Percentiles rank a stretch among this genome's conserved stretches.
Evolutionary conservation across 2,329 filamentous ascomycete genomes (phyloP).

Genomic region (Fusarium xylarioides): DNA sequence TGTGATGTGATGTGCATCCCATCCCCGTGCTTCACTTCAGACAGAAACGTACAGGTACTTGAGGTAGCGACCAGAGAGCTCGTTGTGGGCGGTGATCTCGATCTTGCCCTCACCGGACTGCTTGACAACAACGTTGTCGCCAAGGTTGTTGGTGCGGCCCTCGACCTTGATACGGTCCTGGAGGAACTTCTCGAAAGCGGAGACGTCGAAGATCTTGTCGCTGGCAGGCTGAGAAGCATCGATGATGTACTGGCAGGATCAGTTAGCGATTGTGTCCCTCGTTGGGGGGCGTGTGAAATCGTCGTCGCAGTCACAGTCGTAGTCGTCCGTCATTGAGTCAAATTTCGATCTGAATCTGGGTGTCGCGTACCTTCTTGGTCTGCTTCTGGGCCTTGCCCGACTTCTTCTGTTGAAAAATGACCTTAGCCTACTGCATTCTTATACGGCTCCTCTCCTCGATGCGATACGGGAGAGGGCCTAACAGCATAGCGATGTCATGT

Average conservation of each 20-base stretch:
- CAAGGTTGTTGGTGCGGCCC: conserved; percentile 97
- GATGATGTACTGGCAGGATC: conserved; percentile 84
- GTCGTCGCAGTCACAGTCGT: not conserved
- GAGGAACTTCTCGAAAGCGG: conserved; percentile 99
- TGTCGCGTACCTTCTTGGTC: conserved; percentile 78
- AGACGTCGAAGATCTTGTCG: conserved; percentile 99
- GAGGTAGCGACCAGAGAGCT: conserved; percentile 98
- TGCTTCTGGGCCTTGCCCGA: conserved; percentile 77
- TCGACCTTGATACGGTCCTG: conserved; percentile 99
- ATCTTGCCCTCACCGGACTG: conserved; percentile 97
- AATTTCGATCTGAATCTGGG: not conserved
- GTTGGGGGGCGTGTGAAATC: not conserved
- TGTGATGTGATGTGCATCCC: too few species aligned
- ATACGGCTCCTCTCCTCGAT: conserved; percentile 33
- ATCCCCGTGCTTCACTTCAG: not conserved
- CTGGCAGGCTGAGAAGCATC: conserved; percentile 97
- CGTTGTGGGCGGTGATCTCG: conserved; percentile 96
- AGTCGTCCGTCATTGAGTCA: not conserved
- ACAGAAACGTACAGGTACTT: conserved; percentile 89
- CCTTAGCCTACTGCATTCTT: conserved; percentile 95
- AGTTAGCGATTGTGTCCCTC: conserved; percentile 25
- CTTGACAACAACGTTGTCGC: conserved; percentile 88
- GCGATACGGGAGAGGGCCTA: conserved; percentile 58
- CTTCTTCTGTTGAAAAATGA: conserved; percentile 70
- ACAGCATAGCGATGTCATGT: conserved; percentile 91